Conservation (phyloP, 768 basidiomycete genomes). For the Leucocoprinus leucothites region DNA sequence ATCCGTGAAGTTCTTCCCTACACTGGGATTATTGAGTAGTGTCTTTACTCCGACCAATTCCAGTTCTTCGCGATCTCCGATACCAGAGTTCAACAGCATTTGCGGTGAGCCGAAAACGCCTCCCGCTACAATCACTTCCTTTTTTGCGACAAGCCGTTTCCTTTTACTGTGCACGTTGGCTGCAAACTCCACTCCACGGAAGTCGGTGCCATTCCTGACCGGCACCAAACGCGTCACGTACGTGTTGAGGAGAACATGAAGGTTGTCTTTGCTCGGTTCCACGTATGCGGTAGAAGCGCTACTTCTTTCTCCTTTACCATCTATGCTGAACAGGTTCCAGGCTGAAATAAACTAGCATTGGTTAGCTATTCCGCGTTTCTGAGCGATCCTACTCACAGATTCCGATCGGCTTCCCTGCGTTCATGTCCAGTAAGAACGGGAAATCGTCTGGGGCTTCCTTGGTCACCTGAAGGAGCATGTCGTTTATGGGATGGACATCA, state of each 20-base stretch:
- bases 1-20: constrained; percentile 21
- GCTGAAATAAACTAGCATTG: background rate
- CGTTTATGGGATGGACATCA: constrained; percentile 9
- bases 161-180: constrained; percentile 4
- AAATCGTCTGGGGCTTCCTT: constrained; percentile 6
- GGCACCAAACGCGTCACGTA: constrained; percentile 14
- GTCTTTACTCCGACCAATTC: constrained; percentile 14
- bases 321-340: constrained; percentile 12
- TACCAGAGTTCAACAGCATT: constrained; percentile 22
- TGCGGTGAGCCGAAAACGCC: constrained; percentile 27
- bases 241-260: constrained; percentile 13
- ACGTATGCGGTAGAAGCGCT: constrained; percentile 16
- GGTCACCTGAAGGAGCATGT: constrained; percentile 4
- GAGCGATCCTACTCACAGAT: constrained; percentile 5
- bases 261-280: background rate
- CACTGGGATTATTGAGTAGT: constrained; percentile 17
- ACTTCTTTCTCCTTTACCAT: constrained; percentile 15
- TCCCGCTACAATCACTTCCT: constrained; percentile 30
- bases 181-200: constrained; percentile 13
- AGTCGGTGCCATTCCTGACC: constrained; percentile 9
- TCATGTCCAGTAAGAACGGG: constrained; percentile 13
- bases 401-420: constrained; percentile 13
- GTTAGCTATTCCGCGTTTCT: background rate
- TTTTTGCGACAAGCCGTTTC: constrained; percentile 18
- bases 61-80: constrained; percentile 19